These are phyloP conservation scores for Rhodamnia rubescens DNA, from an alignment of 345 rosid species.

Conservation along the genomic window DNA sequence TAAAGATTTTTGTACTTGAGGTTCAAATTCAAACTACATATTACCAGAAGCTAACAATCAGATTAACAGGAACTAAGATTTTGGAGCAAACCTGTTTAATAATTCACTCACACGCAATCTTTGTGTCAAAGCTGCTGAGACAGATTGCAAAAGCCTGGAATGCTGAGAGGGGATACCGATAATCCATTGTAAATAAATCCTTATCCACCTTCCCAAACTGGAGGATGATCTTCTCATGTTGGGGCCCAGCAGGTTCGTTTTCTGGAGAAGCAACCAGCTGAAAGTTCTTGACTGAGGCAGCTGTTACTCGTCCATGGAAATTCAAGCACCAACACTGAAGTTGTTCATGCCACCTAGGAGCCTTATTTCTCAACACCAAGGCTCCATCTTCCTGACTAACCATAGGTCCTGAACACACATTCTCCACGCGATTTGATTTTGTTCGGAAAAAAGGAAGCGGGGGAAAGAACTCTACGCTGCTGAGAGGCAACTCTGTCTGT, in stretches of 20 bases:
- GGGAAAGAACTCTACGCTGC: constrained; percentile 37
- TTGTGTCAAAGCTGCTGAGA: constrained; percentile 97
- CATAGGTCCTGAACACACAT: constrained; percentile 33
- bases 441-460: constrained; percentile 72
- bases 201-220: constrained; percentile 96
- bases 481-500: constrained; percentile 53
- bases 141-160: constrained; percentile 97
- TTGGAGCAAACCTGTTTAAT: constrained; percentile 8
- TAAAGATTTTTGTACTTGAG: neutral
- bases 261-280: constrained; percentile 82
- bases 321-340: constrained; percentile 97
- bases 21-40: neutral
- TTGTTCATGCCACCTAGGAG: constrained; percentile 97
- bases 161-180: constrained; percentile 84
- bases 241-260: constrained; percentile 47
- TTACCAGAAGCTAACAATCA: neutral
- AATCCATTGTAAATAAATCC: constrained; percentile 95
- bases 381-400: constrained; percentile 32
- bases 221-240: constrained; percentile 71
- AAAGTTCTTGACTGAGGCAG: constrained; percentile 92
- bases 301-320: constrained; percentile 88
- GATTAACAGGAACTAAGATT: neutral
- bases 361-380: constrained; percentile 64
- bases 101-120: constrained; percentile 86
- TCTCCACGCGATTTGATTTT: constrained; percentile 49